phyloP scores from a whole-genome alignment of 2,329 filamentous ascomycete species.

The Beauveria scarabaeidicola region DNA sequence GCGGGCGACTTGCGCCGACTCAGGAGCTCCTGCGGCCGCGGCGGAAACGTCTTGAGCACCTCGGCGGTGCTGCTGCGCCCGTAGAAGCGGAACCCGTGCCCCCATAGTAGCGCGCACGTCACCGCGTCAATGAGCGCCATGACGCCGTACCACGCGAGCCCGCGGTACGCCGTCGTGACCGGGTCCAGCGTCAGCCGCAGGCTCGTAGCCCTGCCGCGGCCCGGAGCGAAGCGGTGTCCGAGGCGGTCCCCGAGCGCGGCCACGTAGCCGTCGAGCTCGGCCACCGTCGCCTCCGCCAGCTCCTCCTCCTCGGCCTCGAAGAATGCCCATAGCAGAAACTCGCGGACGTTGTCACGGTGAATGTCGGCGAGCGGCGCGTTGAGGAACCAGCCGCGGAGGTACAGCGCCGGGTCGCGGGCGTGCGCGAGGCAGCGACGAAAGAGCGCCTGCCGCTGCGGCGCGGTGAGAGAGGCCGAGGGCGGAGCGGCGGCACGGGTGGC shows the following conservation, averaged over 20 bases:
- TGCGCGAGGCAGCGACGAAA: constrained; percentile 49
- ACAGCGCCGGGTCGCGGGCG: constrained; percentile 46
- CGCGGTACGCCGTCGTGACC: constrained; percentile 51
- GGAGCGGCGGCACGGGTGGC: constrained; percentile 32
- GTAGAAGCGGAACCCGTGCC: constrained; percentile 44
- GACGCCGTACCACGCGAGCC: constrained; percentile 55
- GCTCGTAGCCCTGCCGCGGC: constrained; percentile 46
- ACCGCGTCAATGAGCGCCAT: constrained; percentile 46
- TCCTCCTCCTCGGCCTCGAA: constrained; percentile 37
- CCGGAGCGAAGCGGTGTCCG: constrained; percentile 41
- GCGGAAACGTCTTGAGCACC: constrained; percentile 42
- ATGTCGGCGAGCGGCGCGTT: constrained; percentile 49
- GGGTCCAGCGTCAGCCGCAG: constrained; percentile 59
- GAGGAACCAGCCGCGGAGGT: constrained; percentile 59
- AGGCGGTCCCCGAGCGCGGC: constrained; percentile 45
- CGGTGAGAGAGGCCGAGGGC: constrained; percentile 21
- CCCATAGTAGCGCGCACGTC: constrained; percentile 36
- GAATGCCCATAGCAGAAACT: constrained; percentile 62
- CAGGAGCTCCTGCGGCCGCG: constrained; percentile 42
- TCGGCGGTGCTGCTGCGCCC: constrained; percentile 28
- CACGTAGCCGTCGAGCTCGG: constrained; percentile 40
- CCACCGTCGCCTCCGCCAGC: constrained; percentile 17
- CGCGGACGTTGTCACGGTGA: constrained; percentile 56
- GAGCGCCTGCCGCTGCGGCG: constrained; percentile 41
- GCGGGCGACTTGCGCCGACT: constrained; percentile 39